Evolutionary conservation across 2,329 filamentous ascomycete genomes (phyloP), one percentile per base, ranked within the genome.

Genomic region (Hirsutella rhossiliensis): DNA sequence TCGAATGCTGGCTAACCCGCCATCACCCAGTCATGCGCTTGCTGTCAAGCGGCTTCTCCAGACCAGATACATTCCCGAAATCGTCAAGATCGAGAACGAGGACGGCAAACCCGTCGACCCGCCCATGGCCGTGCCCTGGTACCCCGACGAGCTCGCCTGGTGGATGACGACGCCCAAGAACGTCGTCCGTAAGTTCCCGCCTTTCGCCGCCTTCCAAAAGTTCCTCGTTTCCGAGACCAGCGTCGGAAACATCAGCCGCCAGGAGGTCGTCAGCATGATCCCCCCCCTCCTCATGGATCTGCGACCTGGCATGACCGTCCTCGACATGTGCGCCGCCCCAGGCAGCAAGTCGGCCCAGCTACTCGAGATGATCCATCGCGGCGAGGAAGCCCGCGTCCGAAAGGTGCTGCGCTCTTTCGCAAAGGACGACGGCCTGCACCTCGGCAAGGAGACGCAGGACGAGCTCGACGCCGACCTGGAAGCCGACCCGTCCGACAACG

Each of bases 231-330:
- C 90, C 43, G 92, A 98, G 72, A 96, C 92, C 4, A 88, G 85
- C 45, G 88, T 97, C 19, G 92, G 92, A 56, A 98, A 97, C 63
- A 97, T 98, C 57, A 95, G 86, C 65, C 80, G 92, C 56, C 92
- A 98, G 65, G 92, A 98, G 68, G 84, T 95, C 38, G 92, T 98
- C 57, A 95, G 87, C 69, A 98, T 98, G 92, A 97, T 98, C 50
- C 92, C 92, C 23, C 92, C 92, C 23, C 75, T 97, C 54, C 73
- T 97, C 55, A 84, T 98, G 72, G 89, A 97, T 57, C 74, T 97
- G 42, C 79, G 80, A 54, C 89, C 92, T 5, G 87, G 89, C 43
- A 94, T 96, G 82, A 84, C 83, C 2, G 89, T 96, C 11, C 69
- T 98, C 54, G 92, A 98, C 63, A 82, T 98, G 70, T 98, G 92